Percentiles rank a stretch among this genome's conserved stretches.
phyloP scores from a whole-genome alignment of 805 yeast species.

The Jamesozyma lodderae region DNA sequence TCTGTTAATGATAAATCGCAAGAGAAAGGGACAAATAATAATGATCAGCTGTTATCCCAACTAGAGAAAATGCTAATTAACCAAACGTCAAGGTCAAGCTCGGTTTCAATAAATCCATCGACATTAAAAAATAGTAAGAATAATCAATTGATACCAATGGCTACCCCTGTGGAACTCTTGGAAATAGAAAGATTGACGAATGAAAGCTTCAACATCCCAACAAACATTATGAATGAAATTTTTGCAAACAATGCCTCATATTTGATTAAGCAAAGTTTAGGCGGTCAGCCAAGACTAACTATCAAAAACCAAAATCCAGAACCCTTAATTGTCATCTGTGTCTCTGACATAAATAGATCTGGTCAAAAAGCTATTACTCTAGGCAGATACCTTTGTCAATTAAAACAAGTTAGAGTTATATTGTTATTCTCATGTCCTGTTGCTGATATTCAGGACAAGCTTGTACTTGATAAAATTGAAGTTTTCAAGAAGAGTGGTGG shows the following conservation, averaged over 20 bases:
- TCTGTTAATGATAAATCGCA: neutral
- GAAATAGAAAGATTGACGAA: slow-evolving; percentile 59
- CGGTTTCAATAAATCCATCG: slow-evolving; percentile 8
- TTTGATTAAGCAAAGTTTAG: slow-evolving; percentile 51
- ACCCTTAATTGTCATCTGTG: slow-evolving; percentile 62
- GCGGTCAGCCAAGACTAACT: slow-evolving; percentile 60
- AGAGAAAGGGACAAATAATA: slow-evolving; percentile 1
- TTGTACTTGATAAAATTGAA: slow-evolving; percentile 41
- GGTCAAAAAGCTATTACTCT: slow-evolving; percentile 71
- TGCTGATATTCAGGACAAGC: slow-evolving; percentile 20
- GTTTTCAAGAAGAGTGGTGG: slow-evolving; percentile 60
- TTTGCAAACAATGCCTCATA: slow-evolving; percentile 59
- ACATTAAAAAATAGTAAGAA: slow-evolving; percentile 14
- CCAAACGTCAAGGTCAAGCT: slow-evolving; percentile 14
- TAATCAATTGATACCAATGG: slow-evolving; percentile 39
- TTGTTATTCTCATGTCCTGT: slow-evolving; percentile 33
- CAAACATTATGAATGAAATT: slow-evolving; percentile 46
- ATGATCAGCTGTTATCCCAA: slow-evolving; percentile 8
- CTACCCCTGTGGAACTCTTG: slow-evolving; percentile 69
- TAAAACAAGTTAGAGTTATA: slow-evolving; percentile 62
- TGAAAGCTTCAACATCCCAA: slow-evolving; percentile 44
- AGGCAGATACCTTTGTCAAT: slow-evolving; percentile 55
- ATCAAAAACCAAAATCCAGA: slow-evolving; percentile 67
- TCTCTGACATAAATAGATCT: slow-evolving; percentile 59
- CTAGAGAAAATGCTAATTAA: slow-evolving; percentile 20